Evolutionary conservation across 495 filamentous ascomycete species (phyloP), one percentile per base, ranked within the genome.

Genomic region (Hypoxylon lenormandii): DNA sequence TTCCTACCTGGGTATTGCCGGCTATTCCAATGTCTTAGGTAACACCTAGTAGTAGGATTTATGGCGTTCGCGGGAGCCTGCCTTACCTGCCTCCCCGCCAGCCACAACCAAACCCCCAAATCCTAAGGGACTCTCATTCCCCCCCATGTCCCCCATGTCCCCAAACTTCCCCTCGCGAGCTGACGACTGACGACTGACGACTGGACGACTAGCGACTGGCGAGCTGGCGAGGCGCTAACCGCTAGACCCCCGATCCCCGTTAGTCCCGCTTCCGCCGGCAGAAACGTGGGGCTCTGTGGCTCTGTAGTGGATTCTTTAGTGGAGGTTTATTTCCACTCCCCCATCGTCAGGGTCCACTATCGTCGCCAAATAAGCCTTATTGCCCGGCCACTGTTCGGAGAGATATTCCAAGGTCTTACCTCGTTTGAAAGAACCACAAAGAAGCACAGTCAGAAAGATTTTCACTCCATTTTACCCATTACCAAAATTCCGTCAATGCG

Each of bases 401-500:
- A 61, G 67, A 70, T 70, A 66, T 58, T 70, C 67, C 57, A 65
- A 70, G 61, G 61, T 70, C 61, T 66, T 70, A 62, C 67, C 67
- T 70, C 67, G 50, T 70, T 70, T 1, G 61, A 66, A 48, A 43
- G n/a, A n/a, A n/a, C n/a, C n/a, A n/a, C n/a, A n/a, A n/a, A n/a
- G n/a, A 19, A 37, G 55, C 60, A 64, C n/a, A 48, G 60, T 60
- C 55, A 36, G 45, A 46, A 60, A 53, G 56, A 52, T 65, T 65
- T 68, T 47, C 60, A 51, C 26, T n/a, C 40, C 47, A 47, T 52
- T 56, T n/a, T n/a, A n/a, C n/a, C n/a, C n/a, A n/a, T n/a, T 26
- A 26, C 42, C 60, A 65, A 28, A 64, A 49, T 50, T 4, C 10
- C 50, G 54, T 42, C 55, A 52, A 66, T 52, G 46, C 50, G 36